These are phyloP conservation scores for Stephanodiscus minutulus DNA, from an alignment of 108 stramenopile species.

Conservation along the genomic window DNA sequence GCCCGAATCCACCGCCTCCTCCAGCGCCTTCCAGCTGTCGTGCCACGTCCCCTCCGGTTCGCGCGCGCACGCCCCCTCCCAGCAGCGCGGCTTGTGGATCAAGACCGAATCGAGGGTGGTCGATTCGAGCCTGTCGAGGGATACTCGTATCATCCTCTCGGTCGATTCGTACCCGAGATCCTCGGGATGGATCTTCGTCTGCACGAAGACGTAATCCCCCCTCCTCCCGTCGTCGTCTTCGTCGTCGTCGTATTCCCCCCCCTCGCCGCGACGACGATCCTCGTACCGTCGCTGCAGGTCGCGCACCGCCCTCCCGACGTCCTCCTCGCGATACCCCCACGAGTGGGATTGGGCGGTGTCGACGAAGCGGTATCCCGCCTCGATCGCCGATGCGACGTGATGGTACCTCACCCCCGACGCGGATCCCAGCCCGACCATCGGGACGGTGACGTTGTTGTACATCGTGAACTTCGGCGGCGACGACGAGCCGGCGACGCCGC, in stretches of 20 bases:
- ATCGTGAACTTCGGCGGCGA: conserved; percentile 51
- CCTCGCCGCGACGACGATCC: conserved; percentile 12
- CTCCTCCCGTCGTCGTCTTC: conserved; percentile 9
- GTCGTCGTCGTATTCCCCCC: neutral
- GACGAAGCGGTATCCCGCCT: conserved; percentile 51
- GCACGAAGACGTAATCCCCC: conserved; percentile 52
- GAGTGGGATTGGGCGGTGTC: conserved; percentile 58
- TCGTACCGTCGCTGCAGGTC: conserved; percentile 29
- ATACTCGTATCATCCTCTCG: conserved; percentile 28
- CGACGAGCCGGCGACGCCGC: neutral
- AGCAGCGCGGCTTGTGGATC: conserved; percentile 64
- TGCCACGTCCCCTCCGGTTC: conserved; percentile 66
- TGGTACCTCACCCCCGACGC: conserved; percentile 51
- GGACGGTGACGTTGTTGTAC: conserved; percentile 47
- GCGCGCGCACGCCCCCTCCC: conserved; percentile 51
- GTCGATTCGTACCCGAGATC: conserved; percentile 60
- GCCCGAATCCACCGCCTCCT: conserved; percentile 54
- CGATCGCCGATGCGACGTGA: conserved; percentile 44
- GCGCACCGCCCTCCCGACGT: conserved; percentile 52
- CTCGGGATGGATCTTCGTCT: conserved; percentile 68
- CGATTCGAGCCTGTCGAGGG: conserved; percentile 31
- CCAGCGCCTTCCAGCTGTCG: conserved; percentile 58
- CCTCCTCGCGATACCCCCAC: conserved; percentile 62
- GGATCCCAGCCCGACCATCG: conserved; percentile 57
- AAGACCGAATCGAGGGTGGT: conserved; percentile 55